Base-by-base conservation (phyloP, 331 rosid genomes). In the Dryas integrifolia region DNA sequence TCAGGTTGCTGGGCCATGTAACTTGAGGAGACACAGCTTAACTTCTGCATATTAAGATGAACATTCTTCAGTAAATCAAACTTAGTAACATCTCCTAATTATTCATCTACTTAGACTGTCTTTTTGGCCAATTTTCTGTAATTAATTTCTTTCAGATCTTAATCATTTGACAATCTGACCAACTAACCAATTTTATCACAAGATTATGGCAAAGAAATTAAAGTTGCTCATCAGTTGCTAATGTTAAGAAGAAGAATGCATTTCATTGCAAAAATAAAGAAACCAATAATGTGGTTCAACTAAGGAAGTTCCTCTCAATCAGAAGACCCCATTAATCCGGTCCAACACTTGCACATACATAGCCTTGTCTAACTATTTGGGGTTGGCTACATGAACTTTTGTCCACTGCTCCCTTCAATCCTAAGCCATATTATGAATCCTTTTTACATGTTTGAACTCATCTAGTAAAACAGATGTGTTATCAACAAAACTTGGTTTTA, bases 1-100 rank as follows among this genome's bases (percentile, higher is more conserved):
- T 90, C 94, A 21, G 85, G 65, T 79, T 90, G 94, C 11, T 52
- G 75, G 48, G 82, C 76, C 88, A 90, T 86, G 75, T 90, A 90
- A 78, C 72, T 67, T 46, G 88, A 76, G 48, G 87, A 78, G 71
- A 78, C 88, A 73, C 81, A 67, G 76, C 85, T 70, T 53, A 73
- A 76, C 45, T 62, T 80, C 93, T 90, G 88, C 81, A 71, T 39
- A 76, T 69, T 45, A n/a, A 55, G 47, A 16, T 30, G 7, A 4
- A 10, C 13, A 53, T 65, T 56, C 43, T 65, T 65, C 47, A 55
- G 18, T n/a, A 26, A 49, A 15, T 10, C 6, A 35, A 62, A n/a
- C 43, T 46, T 47, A 3, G 38, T 5, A 56, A 5, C 8, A 13
- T 3, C 16, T 10, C 3, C 13, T 2, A 9, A n/a, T 3, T 8